These are phyloP conservation scores for Calonectria pseudoturangicola DNA, from an alignment of 2,329 filamentous ascomycete genomes.

Conservation along the genomic window DNA sequence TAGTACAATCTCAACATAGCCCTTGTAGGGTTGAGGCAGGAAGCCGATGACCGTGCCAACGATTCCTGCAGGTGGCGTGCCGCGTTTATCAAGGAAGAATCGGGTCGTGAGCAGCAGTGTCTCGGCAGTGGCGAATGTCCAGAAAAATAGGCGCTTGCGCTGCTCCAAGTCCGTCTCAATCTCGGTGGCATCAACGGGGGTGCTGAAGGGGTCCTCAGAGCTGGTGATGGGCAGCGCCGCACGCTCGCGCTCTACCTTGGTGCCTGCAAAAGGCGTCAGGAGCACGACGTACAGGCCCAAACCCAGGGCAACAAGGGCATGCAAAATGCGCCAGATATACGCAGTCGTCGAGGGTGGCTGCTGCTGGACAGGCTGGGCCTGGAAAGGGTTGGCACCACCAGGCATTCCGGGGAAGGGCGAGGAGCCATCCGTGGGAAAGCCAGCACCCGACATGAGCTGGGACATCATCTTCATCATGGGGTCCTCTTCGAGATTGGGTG, in stretches of 20 bases:
- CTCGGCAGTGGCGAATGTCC: constrained; percentile 87
- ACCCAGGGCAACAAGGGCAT: constrained; percentile 81
- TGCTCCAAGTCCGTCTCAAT: constrained; percentile 57
- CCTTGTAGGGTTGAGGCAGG: constrained; percentile 78
- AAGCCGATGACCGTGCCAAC: constrained; percentile 78
- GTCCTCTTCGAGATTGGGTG: constrained; percentile 55
- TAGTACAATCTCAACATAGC: constrained; percentile 76
- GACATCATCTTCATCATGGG: constrained; percentile 80
- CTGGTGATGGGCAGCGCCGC: constrained; percentile 54
- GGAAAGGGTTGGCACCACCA: constrained; percentile 59
- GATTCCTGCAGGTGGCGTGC: constrained; percentile 75
- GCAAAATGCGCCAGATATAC: constrained; percentile 82
- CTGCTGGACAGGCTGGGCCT: constrained; percentile 52
- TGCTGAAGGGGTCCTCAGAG: constrained; percentile 48
- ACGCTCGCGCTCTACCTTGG: constrained; percentile 75
- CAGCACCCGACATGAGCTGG: constrained; percentile 77
- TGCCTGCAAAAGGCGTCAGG: constrained; percentile 81
- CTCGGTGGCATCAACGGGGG: constrained; percentile 50
- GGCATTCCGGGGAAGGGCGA: constrained; percentile 61
- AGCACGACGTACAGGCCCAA: constrained; percentile 83
- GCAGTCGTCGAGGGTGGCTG: constrained; percentile 58
- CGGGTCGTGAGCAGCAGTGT: constrained; percentile 82
- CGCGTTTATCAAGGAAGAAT: constrained; percentile 80
- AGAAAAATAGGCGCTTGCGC: constrained; percentile 76
- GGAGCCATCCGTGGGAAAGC: constrained; percentile 54